Conservation (phyloP, 148 eudicot genomes). For the Cornus florida region DNA sequence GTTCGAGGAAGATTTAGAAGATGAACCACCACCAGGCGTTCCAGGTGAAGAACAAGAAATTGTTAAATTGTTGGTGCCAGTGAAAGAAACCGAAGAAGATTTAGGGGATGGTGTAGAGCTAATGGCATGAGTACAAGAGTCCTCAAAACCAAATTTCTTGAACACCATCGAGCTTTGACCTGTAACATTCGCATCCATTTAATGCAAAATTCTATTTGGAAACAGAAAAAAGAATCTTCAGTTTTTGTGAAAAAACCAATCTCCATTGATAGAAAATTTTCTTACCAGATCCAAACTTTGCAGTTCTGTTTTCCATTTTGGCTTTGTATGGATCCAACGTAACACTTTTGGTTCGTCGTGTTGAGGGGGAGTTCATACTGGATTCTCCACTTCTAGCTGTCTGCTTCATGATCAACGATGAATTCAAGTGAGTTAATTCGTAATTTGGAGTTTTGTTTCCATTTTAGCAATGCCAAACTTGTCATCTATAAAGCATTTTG, state of each 20-base stretch:
- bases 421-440: constrained; percentile 14
- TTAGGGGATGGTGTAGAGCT: constrained; percentile 17
- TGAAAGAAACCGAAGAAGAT: constrained; percentile 19
- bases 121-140: background rate
- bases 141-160: constrained; percentile 16
- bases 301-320: constrained; percentile 18
- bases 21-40: constrained; percentile 8
- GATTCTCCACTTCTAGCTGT: constrained; percentile 19
- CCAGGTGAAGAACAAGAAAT: constrained; percentile 8
- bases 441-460: background rate
- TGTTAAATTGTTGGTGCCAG: constrained; percentile 12
- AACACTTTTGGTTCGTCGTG: constrained; percentile 17
- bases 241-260: too few relatives aligned
- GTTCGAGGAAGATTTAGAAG: constrained; percentile 12
- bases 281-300: constrained; percentile 20
- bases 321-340: constrained; percentile 1
- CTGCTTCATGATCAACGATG: constrained; percentile 20
- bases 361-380: constrained; percentile 16
- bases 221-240: background rate
- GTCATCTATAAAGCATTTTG: background rate
- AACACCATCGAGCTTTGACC: constrained; percentile 16
- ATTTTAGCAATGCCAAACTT: background rate
- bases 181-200: constrained; percentile 18
- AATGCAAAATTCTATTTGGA: background rate
- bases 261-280: background rate